A percentile compares a stretch with the other conserved stretches of the same genome.
Evolutionary conservation across 352 stramenopile genomes (phyloP).

Genomic region (Sclerospora graminicola): DNA sequence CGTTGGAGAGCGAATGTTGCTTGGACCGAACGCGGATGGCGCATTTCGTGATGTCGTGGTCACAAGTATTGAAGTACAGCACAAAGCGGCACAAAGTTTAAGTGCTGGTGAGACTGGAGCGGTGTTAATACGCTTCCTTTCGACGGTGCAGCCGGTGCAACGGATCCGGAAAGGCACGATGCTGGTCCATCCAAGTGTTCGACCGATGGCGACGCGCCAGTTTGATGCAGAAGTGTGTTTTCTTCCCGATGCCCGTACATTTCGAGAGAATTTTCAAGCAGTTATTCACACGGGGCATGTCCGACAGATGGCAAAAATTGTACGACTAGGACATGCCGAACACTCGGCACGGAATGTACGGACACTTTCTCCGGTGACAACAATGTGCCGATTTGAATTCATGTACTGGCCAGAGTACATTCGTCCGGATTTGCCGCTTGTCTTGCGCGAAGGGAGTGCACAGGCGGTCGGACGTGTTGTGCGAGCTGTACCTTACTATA

Average conservation of each 20-base stretch:
- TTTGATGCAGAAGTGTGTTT: constrained; percentile 76
- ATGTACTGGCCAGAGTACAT: constrained; percentile 84
- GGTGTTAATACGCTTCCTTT: constrained; percentile 42
- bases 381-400: constrained; percentile 75
- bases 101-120: constrained; percentile 62
- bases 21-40: constrained; percentile 45
- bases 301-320: constrained; percentile 71
- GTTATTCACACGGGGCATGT: constrained; percentile 78
- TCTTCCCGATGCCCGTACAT: constrained; percentile 35
- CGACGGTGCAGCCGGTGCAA: constrained; percentile 8
- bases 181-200: constrained; percentile 56
- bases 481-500: constrained; percentile 33
- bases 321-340: constrained; percentile 25
- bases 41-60: constrained; percentile 57
- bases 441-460: constrained; percentile 50
- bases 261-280: constrained; percentile 68
- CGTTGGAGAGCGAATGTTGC: constrained; percentile 51
- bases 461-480: constrained; percentile 67
- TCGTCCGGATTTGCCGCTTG: constrained; percentile 61
- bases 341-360: background rate
- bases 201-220: constrained; percentile 47
- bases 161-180: constrained; percentile 59
- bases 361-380: constrained; percentile 19
- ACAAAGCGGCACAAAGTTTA: constrained; percentile 43
- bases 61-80: constrained; percentile 75